These are phyloP conservation scores for Wickerhamomyces sydowiorum DNA, from an alignment of 805 yeast genomes.

Conservation along the genomic window DNA sequence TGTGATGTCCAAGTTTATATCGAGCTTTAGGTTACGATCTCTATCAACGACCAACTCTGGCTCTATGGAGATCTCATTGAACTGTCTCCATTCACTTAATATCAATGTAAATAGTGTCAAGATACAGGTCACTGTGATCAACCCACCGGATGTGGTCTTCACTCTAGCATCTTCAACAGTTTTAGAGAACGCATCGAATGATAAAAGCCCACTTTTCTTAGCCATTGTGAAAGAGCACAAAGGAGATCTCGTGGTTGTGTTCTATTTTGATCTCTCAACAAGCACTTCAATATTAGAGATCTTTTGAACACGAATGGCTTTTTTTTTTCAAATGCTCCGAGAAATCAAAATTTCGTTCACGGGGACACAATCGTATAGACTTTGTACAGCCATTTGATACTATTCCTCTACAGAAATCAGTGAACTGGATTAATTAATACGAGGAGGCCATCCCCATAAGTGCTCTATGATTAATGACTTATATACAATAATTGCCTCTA, in stretches of 20 bases:
- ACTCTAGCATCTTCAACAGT: slow-evolving; percentile 91
- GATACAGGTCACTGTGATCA: slow-evolving; percentile 71
- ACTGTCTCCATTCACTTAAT: slow-evolving; percentile 71
- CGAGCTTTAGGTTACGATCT: slow-evolving; percentile 67
- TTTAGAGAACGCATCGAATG: slow-evolving; percentile 87
- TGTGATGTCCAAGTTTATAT: slow-evolving; percentile 72
- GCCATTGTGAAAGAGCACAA: slow-evolving; percentile 16
- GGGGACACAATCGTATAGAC: neutral
- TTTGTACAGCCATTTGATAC: neutral
- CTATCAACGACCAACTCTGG: slow-evolving; percentile 91
- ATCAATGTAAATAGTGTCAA: slow-evolving; percentile 57
- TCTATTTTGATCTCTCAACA: neutral
- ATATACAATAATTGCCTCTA: neutral
- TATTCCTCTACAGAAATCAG: neutral
- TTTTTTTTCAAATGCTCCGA: neutral
- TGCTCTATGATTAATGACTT: neutral
- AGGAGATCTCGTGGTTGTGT: too few species aligned
- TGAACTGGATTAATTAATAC: too few species aligned
- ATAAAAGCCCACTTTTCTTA: slow-evolving; percentile 30
- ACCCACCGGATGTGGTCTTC: slow-evolving; percentile 85
- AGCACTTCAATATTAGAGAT: too few species aligned
- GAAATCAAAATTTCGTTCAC: neutral
- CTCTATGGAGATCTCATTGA: slow-evolving; percentile 56
- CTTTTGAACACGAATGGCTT: neutral
- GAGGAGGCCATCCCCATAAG: neutral